Evolutionary conservation across 2,329 filamentous ascomycete species (phyloP).

Genomic region (Cercospora sp.): DNA sequence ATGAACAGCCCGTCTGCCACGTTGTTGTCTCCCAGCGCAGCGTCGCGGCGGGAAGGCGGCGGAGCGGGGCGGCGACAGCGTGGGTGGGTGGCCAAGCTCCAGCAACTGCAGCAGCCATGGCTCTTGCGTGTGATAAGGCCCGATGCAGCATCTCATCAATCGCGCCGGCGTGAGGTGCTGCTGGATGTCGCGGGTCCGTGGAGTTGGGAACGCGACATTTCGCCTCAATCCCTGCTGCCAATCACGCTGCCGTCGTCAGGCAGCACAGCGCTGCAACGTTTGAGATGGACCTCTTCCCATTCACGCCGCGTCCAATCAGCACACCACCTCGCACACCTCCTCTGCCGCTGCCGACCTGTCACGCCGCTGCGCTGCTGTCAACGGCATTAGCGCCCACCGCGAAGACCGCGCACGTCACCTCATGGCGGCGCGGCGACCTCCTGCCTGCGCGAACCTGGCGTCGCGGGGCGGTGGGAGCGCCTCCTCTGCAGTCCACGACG

Average conservation of each 20-base stretch:
- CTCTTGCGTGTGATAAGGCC: conserved; percentile 16
- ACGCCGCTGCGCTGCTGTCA: conserved; percentile 26
- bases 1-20: conserved; percentile 16
- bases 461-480: not conserved
- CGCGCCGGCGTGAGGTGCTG: not conserved
- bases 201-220: conserved; percentile 23
- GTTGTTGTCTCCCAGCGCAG: conserved; percentile 16
- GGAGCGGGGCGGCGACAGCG: not conserved
- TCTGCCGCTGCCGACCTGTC: conserved; percentile 26
- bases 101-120: conserved; percentile 17
- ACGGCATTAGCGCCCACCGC: conserved; percentile 26
- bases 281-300: conserved; percentile 3
- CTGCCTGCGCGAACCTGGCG: not conserved
- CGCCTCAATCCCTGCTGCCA: conserved; percentile 22
- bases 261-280: conserved; percentile 20
- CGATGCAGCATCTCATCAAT: conserved; percentile 14
- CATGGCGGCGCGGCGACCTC: not conserved
- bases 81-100: conserved; percentile 2
- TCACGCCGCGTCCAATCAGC: conserved; percentile 16
- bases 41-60: conserved; percentile 3
- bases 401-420: not conserved
- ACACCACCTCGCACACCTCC: conserved; percentile 14
- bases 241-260: conserved; percentile 22
- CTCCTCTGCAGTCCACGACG: not conserved
- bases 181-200: conserved; percentile 17